Evolutionary conservation across 176 grass and related monocot species (phyloP).

Genomic region (Alloteropsis semialata): DNA sequence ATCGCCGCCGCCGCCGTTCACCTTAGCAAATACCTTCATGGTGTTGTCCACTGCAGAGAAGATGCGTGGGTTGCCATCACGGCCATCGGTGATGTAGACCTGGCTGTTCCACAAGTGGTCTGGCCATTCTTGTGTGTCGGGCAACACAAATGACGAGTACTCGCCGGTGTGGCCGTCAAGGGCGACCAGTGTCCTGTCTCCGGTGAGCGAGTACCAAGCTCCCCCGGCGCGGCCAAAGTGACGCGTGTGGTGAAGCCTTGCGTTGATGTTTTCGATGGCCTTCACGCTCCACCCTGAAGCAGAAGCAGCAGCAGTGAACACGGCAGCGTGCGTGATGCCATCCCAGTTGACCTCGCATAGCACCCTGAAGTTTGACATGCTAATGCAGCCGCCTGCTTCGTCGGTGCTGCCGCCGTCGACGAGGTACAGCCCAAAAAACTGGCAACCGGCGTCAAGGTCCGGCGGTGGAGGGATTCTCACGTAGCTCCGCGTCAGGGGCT

Average conservation of each 20-base stretch:
- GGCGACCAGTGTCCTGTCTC: background rate
- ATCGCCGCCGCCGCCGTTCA: background rate
- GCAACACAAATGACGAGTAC: background rate
- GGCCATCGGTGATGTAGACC: background rate
- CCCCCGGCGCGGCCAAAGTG: background rate
- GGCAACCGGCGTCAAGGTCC: fast-evolving
- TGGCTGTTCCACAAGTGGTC: background rate
- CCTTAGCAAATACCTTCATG: background rate
- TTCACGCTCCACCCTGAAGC: background rate
- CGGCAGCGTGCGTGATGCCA: background rate
- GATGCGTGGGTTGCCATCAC: background rate
- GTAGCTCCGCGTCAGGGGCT: background rate
- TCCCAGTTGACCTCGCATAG: background rate
- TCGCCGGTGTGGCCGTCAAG: background rate
- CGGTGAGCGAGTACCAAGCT: background rate
- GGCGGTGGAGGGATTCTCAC: background rate
- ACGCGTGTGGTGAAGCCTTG: background rate
- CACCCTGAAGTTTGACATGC: background rate
- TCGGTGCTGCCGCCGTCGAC: background rate
- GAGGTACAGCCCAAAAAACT: background rate
- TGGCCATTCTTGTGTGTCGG: background rate
- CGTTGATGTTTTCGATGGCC: background rate
- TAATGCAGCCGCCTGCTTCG: background rate
- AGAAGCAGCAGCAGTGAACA: background rate
- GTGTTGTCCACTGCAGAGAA: background rate